These are phyloP conservation scores for Aphelidium insulamus DNA, from an alignment of 371 early-diverging fungal species.

Conservation along the genomic window DNA sequence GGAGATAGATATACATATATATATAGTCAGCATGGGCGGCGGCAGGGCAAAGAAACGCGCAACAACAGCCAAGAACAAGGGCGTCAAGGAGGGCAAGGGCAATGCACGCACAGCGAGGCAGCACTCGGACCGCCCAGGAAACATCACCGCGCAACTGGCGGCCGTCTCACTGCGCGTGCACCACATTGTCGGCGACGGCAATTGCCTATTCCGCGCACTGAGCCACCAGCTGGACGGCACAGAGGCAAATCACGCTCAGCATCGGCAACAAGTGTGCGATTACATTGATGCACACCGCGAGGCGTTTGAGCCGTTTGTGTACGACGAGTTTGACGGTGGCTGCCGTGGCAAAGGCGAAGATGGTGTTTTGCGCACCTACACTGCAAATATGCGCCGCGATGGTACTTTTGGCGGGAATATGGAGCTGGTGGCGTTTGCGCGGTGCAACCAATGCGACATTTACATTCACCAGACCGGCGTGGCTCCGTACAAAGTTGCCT, in stretches of 20 bases:
- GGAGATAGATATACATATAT: too few relatives aligned
- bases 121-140: too few relatives aligned
- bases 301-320: constrained; percentile 44
- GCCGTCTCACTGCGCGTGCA: too few relatives aligned
- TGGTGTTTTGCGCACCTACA: too few relatives aligned
- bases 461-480: constrained; percentile 55
- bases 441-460: constrained; percentile 33
- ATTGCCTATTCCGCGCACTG: constrained; percentile 56
- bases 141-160: too few relatives aligned
- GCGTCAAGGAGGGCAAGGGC: too few relatives aligned
- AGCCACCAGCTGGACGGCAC: constrained; percentile 46
- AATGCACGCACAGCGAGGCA: too few relatives aligned
- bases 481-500: too few relatives aligned
- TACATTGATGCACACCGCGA: constrained; percentile 35
- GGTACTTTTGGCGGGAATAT: constrained; percentile 63
- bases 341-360: too few relatives aligned
- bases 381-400: constrained; percentile 37
- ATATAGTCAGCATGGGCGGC: too few relatives aligned
- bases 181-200: constrained; percentile 61
- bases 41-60: too few relatives aligned
- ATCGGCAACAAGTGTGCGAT: constrained; percentile 34
- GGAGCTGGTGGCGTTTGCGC: constrained; percentile 62
- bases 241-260: constrained; percentile 22
- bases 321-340: constrained; percentile 35
- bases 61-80: too few relatives aligned